Base-by-base conservation (phyloP, 257 asterid species). In the Solanum commersonii region DNA sequence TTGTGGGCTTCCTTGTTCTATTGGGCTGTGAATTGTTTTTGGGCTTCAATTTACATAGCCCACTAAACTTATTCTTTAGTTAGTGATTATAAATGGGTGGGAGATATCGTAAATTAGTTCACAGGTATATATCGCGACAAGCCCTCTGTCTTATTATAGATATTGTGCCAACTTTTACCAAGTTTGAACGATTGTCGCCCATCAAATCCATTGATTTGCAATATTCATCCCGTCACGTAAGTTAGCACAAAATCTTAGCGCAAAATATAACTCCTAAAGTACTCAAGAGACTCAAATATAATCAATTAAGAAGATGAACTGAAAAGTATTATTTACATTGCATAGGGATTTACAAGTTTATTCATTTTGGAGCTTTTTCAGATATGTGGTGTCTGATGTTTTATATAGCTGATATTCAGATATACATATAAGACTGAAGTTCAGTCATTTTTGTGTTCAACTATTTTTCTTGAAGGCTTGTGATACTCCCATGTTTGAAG, bases 341-440 rank as follows among this genome's bases (percentile, higher is more conserved):
- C 63, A 52, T 6, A 52, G 0, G 63, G 10, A n/a, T 25, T 67
- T 65, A 65, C 18, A 25, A 67, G 73, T 29, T 16, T 27, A 18
- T 29, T 8, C 40, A 29, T 20, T 29, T 29, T 14, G 11, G 0
- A 70, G 76, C 10, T 1, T 29, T 14, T 67, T 67, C 4, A 68
- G 5, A 68, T 5, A 13, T 27, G 35, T 4, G 2, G 8, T 67
- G 0, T 68, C 2, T 68, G 22, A 68, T 27, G 1, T 68, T 27
- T 27, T 1, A 1, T 67, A 67, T 25, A 67, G 1, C 20, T 67
- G 0, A 68, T 27, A 8, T 70, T 29, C 77, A 14, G 0, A 70
- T 70, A 70, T 4, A 15, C 9, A 70, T 29, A 49, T 49, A 52
- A 49, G 37, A 70, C 0, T 15, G 23, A 29, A 67, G 18, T 29